Conservation (phyloP, 2,329 filamentous ascomycete genomes). For the Gnomoniopsis smithogilvyi region DNA sequence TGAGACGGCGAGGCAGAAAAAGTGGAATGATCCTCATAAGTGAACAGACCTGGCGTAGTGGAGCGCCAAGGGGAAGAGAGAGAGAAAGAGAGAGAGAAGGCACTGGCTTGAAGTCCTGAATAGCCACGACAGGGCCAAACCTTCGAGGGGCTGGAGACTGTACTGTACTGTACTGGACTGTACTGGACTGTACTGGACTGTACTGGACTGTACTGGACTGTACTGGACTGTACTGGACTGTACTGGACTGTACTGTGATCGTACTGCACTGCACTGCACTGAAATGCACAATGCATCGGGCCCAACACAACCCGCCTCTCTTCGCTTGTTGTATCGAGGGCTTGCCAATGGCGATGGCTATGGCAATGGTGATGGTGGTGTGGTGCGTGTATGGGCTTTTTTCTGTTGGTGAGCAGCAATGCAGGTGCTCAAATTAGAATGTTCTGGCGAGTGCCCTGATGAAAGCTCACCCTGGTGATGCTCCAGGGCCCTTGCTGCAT, state of each 20-base stretch:
- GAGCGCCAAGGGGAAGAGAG: background rate
- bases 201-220: no score
- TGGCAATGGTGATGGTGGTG: background rate
- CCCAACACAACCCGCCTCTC: slow-evolving; percentile 13
- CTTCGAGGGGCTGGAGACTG: no score
- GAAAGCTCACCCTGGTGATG: no score
- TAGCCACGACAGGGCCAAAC: background rate
- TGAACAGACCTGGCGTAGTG: slow-evolving; percentile 1
- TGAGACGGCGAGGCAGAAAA: slow-evolving; percentile 5
- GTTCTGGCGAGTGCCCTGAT: background rate
- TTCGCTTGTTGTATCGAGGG: slow-evolving; percentile 21
- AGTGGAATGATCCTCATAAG: slow-evolving; percentile 22
- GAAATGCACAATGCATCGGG: slow-evolving; percentile 20
- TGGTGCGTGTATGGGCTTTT: slow-evolving; percentile 1
- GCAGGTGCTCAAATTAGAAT: background rate
- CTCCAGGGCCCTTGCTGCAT: no score
- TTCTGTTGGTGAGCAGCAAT: background rate
- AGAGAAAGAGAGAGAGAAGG: background rate
- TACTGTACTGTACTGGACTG: no score
- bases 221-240: no score
- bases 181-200: no score
- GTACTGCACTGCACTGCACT: no score
- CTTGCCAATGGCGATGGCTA: no score
- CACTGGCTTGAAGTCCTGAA: background rate
- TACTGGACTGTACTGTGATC: no score